phyloP scores from a whole-genome alignment of 2,329 filamentous ascomycete genomes.

The Thielaviopsis musarum region DNA sequence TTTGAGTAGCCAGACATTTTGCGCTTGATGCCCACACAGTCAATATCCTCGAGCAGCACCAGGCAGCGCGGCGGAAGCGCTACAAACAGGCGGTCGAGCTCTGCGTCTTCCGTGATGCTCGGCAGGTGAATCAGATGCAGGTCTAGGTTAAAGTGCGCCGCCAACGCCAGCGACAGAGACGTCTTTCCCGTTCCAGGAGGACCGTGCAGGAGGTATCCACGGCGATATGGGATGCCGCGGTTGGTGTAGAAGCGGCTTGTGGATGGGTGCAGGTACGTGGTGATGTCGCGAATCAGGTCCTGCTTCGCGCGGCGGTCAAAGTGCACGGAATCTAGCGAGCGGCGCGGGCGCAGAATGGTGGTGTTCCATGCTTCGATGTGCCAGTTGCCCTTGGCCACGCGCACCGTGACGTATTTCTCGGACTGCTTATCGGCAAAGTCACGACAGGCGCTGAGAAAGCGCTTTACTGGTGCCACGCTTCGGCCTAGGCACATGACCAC shows the following conservation, averaged over 20 bases:
- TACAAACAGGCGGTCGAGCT: constrained; percentile 43
- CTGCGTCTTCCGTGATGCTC: constrained; percentile 36
- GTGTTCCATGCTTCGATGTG: constrained; percentile 20
- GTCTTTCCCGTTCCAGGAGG: constrained; percentile 62
- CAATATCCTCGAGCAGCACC: constrained; percentile 17
- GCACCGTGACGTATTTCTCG: constrained; percentile 21
- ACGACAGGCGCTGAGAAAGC: constrained; percentile 18
- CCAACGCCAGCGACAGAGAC: constrained; percentile 47
- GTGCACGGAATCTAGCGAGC: constrained; percentile 61
- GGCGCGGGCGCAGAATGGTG: constrained; percentile 36
- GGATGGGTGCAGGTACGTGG: constrained; percentile 57
- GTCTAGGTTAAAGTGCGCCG: constrained; percentile 47
- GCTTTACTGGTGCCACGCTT: constrained; percentile 19
- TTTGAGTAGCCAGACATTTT: constrained; percentile 10
- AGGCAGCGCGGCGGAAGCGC: constrained; percentile 14
- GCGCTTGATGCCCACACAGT: constrained; percentile 14
- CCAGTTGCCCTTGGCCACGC: constrained; percentile 16
- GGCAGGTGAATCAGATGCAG: constrained; percentile 45
- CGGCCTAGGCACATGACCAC: constrained; percentile 24
- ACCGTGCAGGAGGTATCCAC: constrained; percentile 65
- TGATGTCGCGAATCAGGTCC: constrained; percentile 52
- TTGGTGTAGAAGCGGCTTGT: constrained; percentile 59
- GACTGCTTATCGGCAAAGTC: constrained; percentile 21
- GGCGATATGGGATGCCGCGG: constrained; percentile 56
- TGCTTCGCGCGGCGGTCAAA: constrained; percentile 51